Conservation (phyloP, 176 grass and related monocot species). For the Raddia distichophylla region DNA sequence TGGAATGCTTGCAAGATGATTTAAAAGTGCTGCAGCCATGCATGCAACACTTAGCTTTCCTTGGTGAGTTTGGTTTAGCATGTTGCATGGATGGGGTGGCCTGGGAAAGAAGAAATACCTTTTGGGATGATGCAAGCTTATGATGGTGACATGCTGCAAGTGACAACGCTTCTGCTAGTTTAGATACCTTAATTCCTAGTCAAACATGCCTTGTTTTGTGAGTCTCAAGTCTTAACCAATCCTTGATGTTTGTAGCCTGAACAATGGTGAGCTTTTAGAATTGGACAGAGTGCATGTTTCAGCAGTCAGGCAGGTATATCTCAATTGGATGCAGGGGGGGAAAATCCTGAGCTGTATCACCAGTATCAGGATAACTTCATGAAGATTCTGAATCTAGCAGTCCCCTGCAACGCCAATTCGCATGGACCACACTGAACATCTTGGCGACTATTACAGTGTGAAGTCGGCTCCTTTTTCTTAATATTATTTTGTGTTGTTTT, state of each 20-base stretch:
- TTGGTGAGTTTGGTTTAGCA: constrained; percentile 67
- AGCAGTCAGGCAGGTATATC: background rate
- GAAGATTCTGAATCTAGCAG: background rate
- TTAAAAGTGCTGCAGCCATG: constrained; percentile 45
- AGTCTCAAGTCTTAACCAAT: background rate
- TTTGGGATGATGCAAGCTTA: constrained; percentile 50
- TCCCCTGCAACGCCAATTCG: background rate
- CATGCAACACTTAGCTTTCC: constrained; percentile 40
- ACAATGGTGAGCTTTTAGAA: background rate
- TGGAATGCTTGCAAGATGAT: constrained; percentile 40
- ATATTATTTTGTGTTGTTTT: background rate
- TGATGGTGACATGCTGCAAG: constrained; percentile 31
- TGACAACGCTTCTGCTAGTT: constrained; percentile 29
- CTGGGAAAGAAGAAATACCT: constrained; percentile 82
- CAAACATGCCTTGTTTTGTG: constrained; percentile 42
- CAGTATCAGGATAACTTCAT: background rate
- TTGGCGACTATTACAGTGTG: background rate
- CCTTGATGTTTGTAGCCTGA: background rate
- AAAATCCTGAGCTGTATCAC: background rate
- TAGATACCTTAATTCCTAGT: constrained; percentile 48
- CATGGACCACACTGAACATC: background rate
- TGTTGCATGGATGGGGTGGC: constrained; percentile 61
- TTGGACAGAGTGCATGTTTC: constrained; percentile 1
- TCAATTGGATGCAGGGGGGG: background rate
- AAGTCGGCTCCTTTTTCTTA: background rate